These are phyloP conservation scores for Diaporthe nobilis DNA, from an alignment of 2,329 filamentous ascomycete genomes.

Conservation along the genomic window DNA sequence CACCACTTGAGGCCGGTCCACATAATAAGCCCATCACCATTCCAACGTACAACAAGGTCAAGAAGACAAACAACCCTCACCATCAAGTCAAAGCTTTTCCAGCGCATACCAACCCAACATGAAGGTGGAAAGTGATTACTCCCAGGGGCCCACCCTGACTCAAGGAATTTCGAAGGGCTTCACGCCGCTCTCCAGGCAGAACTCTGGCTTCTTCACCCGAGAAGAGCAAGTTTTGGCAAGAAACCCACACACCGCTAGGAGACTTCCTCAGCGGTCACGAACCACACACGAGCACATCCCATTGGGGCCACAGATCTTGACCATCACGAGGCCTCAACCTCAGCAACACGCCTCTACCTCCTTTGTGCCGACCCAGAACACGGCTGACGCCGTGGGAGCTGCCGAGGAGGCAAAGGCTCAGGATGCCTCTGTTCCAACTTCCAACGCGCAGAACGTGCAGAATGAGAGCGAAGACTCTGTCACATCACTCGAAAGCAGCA, in stretches of 20 bases:
- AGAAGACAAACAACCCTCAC: not conserved
- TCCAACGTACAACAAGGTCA: not conserved
- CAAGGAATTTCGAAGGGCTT: constrained; percentile 39
- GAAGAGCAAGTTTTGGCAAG: constrained; percentile 58
- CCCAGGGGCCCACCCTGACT: constrained; percentile 31
- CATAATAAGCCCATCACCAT: not conserved
- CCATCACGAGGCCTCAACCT: constrained; percentile 35
- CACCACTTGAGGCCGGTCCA: constrained; percentile 2
- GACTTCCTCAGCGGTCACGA: constrained; percentile 41
- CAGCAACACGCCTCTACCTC: constrained; percentile 31
- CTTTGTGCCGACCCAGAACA: constrained; percentile 5
- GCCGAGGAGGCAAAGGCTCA: constrained; percentile 6
- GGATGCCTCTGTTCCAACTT: not conserved
- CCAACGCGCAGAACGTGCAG: constrained; percentile 31
- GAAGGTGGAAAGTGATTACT: constrained; percentile 38
- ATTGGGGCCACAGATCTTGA: constrained; percentile 39
- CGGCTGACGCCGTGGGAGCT: not conserved
- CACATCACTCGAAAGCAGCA: constrained; percentile 43
- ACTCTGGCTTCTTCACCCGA: constrained; percentile 49
- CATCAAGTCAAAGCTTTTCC: not conserved
- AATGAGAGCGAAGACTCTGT: constrained; percentile 43
- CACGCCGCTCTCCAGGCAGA: constrained; percentile 42
- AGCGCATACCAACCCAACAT: constrained; percentile 20
- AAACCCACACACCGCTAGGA: constrained; percentile 49
- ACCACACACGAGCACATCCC: constrained; percentile 42